Conservation (phyloP, 2,329 filamentous ascomycete genomes). For the Aspergillus sp. region DNA sequence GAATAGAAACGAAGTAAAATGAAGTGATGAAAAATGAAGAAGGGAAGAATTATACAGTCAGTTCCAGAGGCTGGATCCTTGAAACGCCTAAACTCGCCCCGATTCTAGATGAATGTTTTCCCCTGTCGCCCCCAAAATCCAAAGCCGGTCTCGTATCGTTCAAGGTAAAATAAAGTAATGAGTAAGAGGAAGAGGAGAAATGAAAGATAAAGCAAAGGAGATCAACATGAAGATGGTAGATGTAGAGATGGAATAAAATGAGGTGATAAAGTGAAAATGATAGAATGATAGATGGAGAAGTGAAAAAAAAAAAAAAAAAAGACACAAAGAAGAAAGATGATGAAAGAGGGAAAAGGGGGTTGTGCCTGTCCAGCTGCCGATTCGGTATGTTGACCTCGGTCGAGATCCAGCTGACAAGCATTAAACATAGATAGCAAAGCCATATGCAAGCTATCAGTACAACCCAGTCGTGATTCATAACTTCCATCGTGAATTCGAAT, state of each 20-base stretch:
- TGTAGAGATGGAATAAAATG: slow-evolving; percentile 7
- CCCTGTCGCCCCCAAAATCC: not conserved
- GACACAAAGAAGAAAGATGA: slow-evolving; percentile 5
- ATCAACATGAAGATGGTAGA: not conserved
- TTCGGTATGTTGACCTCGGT: too few species aligned
- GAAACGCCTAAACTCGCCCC: slow-evolving; percentile 2
- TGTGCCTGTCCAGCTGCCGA: not conserved
- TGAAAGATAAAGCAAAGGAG: not conserved
- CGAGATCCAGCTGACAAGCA: too few species aligned
- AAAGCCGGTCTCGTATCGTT: not conserved
- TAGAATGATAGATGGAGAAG: slow-evolving; percentile 2
- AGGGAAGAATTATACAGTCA: not conserved
- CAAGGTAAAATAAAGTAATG: not conserved
- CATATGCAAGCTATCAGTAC: not conserved
- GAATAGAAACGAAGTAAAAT: not conserved
- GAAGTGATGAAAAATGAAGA: not conserved
- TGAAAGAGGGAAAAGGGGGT: slow-evolving; percentile 9
- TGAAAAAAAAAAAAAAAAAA: slow-evolving; percentile 2
- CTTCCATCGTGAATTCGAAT: slow-evolving; percentile 21
- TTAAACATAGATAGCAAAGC: not conserved
- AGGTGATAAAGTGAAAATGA: not conserved
- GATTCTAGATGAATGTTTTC: too few species aligned
- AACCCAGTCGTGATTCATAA: slow-evolving; percentile 24
- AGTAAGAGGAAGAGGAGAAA: too few species aligned
- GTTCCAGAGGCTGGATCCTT: not conserved